These are phyloP conservation scores for Picocystis sp. DNA, from an alignment of 163 green algal genomes.

Conservation along the genomic window DNA sequence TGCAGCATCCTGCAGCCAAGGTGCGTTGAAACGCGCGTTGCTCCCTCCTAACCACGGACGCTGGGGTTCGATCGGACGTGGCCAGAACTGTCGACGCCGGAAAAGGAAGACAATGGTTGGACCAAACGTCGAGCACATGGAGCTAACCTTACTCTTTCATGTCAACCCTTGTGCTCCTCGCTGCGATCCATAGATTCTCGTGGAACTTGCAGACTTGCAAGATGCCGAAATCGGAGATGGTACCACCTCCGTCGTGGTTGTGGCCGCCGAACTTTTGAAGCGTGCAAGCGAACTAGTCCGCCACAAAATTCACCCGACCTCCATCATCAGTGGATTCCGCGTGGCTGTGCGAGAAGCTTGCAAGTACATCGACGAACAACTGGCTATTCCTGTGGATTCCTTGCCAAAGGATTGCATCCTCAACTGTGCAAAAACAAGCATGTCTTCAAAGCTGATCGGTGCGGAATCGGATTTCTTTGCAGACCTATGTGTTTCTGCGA, in stretches of 20 bases:
- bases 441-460: constrained; percentile 86
- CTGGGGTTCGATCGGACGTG: background rate
- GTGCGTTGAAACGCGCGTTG: constrained; percentile 19
- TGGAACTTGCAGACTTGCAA: constrained; percentile 95
- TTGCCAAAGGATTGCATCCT: constrained; percentile 69
- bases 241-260: constrained; percentile 94
- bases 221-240: constrained; percentile 95
- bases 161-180: background rate
- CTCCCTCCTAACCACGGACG: background rate
- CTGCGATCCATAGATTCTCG: constrained; percentile 63
- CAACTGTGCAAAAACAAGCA: constrained; percentile 75
- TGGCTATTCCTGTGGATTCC: constrained; percentile 54
- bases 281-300: constrained; percentile 85
- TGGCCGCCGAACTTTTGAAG: constrained; percentile 90
- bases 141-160: background rate
- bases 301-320: constrained; percentile 93
- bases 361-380: constrained; percentile 79
- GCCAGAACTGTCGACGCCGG: background rate
- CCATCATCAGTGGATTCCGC: constrained; percentile 87
- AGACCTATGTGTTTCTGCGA: constrained; percentile 79
- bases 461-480: constrained; percentile 80
- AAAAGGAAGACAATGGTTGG: background rate
- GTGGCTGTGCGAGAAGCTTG: constrained; percentile 88
- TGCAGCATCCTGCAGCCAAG: constrained; percentile 98
- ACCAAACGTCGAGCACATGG: background rate